Evolutionary conservation across 176 grass and related monocot genomes (phyloP).

Genomic region (Microstegium vimineum): DNA sequence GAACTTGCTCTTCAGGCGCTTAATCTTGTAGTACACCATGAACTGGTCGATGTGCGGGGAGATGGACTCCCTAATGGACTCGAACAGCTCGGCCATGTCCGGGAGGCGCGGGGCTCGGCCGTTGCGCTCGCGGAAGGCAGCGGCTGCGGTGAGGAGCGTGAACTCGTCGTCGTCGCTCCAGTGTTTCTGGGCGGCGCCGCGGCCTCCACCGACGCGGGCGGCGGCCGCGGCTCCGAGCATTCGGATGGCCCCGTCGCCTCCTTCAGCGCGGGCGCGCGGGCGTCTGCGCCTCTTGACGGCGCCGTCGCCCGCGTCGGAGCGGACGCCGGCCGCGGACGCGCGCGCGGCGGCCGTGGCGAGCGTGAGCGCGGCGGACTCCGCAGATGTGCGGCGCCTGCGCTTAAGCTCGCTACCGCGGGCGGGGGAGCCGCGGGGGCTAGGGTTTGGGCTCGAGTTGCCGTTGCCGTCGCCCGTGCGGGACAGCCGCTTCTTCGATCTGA

Average conservation of each 20-base stretch:
- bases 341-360: slow-evolving; percentile 18
- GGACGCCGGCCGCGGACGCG: background rate
- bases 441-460: slow-evolving; percentile 26
- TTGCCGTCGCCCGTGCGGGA: slow-evolving; percentile 5
- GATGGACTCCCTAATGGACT: slow-evolving; percentile 31
- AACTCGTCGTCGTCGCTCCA: slow-evolving; percentile 64
- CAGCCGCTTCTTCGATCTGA: slow-evolving; percentile 29
- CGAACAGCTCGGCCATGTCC: slow-evolving; percentile 36
- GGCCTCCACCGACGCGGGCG: background rate
- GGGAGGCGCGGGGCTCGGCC: slow-evolving; percentile 39
- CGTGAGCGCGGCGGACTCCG: slow-evolving; percentile 30
- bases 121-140: slow-evolving; percentile 48
- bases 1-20: slow-evolving; percentile 61
- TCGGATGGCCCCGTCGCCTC: slow-evolving; percentile 6
- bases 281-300: background rate
- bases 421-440: slow-evolving; percentile 25
- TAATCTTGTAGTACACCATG: slow-evolving; percentile 60
- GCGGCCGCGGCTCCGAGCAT: slow-evolving; percentile 22
- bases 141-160: slow-evolving; percentile 48
- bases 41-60: slow-evolving; percentile 32
- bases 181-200: slow-evolving; percentile 24
- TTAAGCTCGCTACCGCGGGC: slow-evolving; percentile 20
- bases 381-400: slow-evolving; percentile 25
- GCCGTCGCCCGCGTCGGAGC: background rate
- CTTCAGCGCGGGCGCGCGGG: background rate